Base-by-base conservation (phyloP, 768 basidiomycete species). In the Mycena vitilis region DNA sequence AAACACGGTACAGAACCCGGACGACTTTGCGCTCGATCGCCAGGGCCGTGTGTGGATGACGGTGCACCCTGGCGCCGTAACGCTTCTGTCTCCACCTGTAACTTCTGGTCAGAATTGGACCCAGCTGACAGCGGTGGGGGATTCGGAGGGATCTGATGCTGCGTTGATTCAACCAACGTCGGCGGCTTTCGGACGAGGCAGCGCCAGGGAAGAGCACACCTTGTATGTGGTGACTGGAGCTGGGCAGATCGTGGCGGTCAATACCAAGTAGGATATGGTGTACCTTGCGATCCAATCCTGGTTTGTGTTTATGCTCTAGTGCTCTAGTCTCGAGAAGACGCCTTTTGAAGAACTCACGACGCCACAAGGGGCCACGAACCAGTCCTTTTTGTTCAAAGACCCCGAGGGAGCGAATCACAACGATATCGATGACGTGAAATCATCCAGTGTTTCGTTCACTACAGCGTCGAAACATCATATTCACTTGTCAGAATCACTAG, bases 1-100 rank as follows among this genome's bases (percentile, higher is more conserved):
- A 5, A 37, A 18, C 12, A n/a, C 12, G 11, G 30, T 25, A 18
- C 52, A 53, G 34, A 30, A 7, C 5, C 54, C 49, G 5, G 68
- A 69, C 20, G 63, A 69, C 10, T 69, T 69, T 23, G 63, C 60
- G 53, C n/a, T 69, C 2, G 68, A 69, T 23, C 0, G 20, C 3
- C 1, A 23, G 30, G 68, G 68, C 5, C 47, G 63, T 6, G 62
- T 63, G 8, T 69, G 68, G 68, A 58, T 61, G 15, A 36, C 63
- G 9, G 54, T 60, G 38, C 68, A 69, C 20, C 59, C 68, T 0
- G 63, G 63, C 37, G 60, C 42, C 25, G 9, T 69, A 47, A 37
- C n/a, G 13, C 48, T 69, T 5, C 1, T 65, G 22, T 23, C 54
- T 10, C 57, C 49, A 15, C 37, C 54, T 20, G 20, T 12, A 58